These are phyloP conservation scores for Sisymbrium irio DNA, from an alignment of 345 rosid genomes.

Conservation along the genomic window DNA sequence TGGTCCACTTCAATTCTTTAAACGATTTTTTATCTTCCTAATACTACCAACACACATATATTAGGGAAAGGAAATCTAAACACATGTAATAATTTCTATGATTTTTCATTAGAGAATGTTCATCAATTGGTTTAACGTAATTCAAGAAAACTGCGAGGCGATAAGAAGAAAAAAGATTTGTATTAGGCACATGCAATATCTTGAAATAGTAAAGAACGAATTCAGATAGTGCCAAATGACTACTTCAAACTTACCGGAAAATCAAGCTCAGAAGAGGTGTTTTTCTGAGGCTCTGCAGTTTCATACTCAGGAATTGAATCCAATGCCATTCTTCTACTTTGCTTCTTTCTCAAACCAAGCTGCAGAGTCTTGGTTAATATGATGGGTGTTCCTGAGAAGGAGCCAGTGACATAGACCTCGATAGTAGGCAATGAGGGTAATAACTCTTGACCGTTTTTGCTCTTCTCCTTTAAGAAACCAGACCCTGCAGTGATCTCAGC, in stretches of 20 bases:
- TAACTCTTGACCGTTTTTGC: constrained; percentile 41
- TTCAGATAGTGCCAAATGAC: neutral
- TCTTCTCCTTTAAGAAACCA: constrained; percentile 59
- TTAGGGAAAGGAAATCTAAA: neutral
- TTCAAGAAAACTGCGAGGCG: neutral
- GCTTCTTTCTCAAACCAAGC: constrained; percentile 63
- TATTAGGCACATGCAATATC: neutral
- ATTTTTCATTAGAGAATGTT: neutral
- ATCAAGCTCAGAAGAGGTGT: constrained; percentile 36
- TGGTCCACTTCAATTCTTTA: constrained; percentile 12
- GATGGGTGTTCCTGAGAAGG: constrained; percentile 70
- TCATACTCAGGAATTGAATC: constrained; percentile 80
- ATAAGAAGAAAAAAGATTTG: neutral
- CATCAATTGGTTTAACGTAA: neutral
- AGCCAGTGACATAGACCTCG: constrained; percentile 87
- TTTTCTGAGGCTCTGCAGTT: constrained; percentile 41
- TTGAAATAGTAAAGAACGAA: neutral
- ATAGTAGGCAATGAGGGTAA: constrained; percentile 46
- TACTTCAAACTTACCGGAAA: constrained; percentile 48
- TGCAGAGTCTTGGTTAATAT: constrained; percentile 76
- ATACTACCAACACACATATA: neutral
- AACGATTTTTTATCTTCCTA: neutral
- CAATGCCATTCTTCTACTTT: constrained; percentile 50
- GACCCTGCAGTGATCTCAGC: constrained; percentile 43
- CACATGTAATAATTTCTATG: neutral